Evolutionary conservation across 352 stramenopile species (phyloP).

Genomic region (Phytopythium ostracodes): DNA sequence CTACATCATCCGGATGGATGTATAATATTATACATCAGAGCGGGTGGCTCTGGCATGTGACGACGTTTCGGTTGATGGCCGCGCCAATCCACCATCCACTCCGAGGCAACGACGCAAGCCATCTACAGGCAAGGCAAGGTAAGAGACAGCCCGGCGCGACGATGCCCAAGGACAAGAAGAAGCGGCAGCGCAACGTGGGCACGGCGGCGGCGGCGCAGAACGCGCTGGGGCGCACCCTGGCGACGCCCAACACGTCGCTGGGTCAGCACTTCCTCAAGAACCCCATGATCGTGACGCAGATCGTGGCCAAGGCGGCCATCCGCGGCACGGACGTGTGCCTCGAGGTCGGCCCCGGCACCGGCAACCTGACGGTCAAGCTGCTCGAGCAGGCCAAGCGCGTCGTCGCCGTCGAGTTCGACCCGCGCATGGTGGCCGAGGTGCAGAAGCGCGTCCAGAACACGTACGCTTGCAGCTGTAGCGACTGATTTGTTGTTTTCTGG

Average conservation of each 20-base stretch:
- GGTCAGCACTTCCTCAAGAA: slow-evolving; percentile 99
- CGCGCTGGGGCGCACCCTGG: slow-evolving; percentile 86
- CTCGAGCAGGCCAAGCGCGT: slow-evolving; percentile 97
- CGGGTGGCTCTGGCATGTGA: slow-evolving; percentile 3
- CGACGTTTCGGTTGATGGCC: slow-evolving; percentile 4
- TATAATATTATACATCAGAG: slow-evolving; percentile 1
- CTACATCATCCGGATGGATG: background rate
- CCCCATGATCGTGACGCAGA: slow-evolving; percentile 95
- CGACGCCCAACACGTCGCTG: slow-evolving; percentile 95
- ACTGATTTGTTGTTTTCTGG: background rate
- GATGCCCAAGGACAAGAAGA: slow-evolving; percentile 91
- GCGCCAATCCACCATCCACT: background rate
- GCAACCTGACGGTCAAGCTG: slow-evolving; percentile 99
- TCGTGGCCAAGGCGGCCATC: slow-evolving; percentile 96
- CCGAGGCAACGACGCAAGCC: too few relatives aligned
- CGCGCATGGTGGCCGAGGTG: slow-evolving; percentile 99
- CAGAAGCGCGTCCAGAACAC: slow-evolving; percentile 98
- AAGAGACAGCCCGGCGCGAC: background rate
- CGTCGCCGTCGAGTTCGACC: slow-evolving; percentile 98
- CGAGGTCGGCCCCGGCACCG: slow-evolving; percentile 96
- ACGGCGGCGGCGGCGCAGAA: slow-evolving; percentile 75
- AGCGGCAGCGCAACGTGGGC: slow-evolving; percentile 65
- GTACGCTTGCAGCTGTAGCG: slow-evolving; percentile 22
- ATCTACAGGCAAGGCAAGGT: too few relatives aligned
- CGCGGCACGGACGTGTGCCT: slow-evolving; percentile 95